Base-by-base conservation (phyloP, 345 rosid species). In the Eucalyptus victrix region DNA sequence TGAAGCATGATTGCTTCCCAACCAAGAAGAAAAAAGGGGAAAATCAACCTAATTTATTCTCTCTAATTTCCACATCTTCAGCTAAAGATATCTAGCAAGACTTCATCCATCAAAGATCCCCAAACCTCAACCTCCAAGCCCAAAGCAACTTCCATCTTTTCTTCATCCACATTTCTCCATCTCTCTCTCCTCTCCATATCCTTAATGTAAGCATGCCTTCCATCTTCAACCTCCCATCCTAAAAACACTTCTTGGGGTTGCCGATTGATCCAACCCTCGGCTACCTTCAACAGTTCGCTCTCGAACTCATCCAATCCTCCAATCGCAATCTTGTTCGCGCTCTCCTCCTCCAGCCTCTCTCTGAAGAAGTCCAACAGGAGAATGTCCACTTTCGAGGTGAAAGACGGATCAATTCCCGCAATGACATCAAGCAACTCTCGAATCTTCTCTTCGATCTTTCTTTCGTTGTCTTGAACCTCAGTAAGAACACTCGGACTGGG, bases 241-340 rank as follows among this genome's bases (percentile, higher is more conserved):
- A 91, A 21, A 88, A 93, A 86, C 91, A 90, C 14, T 51, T 94
- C 95, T 60, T 91, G 86, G 15, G 93, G 89, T 53, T 88, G 62
- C 50, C 94, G 96, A 69, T 89, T 90, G 16, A 96, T 49, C 99
- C 99, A 96, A 28, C 94, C 96, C 88, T 90, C 90, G 17, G 92
- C 97, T 88, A 34, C 89, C 90, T 89, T 90, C 88, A 96, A 56
- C 45, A 88, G 37, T 21, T 88, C 87, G 18, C 72, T 40, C 88
- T 60, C 90, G 5, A 87, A 12, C 37, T 50, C 87, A 32, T 88
- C 47, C 8, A 10, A 12, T 24, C 49, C 88, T 32, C 49, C 50
- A 5, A 80, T 5, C n/a, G 30, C 26, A 10, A 49, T 15, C 30
- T 23, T 42, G 12, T 40, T 40, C 12, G 8, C 11, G 10, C 67